Evolutionary conservation across 176 grass and related monocot genomes (phyloP), one percentile per base, ranked within the genome.

Genomic region (Zizania latifolia): DNA sequence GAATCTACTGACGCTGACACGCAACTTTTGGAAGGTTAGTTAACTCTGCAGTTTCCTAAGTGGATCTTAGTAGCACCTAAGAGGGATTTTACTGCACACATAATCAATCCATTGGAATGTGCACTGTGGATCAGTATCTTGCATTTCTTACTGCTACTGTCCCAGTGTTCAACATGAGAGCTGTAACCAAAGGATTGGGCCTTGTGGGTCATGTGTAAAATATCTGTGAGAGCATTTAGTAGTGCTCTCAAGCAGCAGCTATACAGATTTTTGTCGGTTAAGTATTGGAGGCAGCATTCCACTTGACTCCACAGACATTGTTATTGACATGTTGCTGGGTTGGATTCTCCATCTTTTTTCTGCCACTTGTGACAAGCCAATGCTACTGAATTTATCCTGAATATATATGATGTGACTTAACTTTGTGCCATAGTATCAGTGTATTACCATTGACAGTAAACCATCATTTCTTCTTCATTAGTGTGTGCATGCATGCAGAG

Each of bases 1-100:
- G 12, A 10, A 16, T n/a, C 65, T 17, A 72, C 38, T 73, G 40
- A 68, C 8, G 59, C 31, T 77, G 66, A 77, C 66, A 65, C 10
- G 1, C 51, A 60, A 53, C 74, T 87, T 83, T 82, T 67, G 74
- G 66, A n/a, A 43, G 27, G 24, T 82, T 78, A 78, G 50, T 65
- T 78, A 62, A 14, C 30, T 64, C 39, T 10, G 48, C 4, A 65
- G 38, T 66, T 82, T 82, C 73, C 85, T 66, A 66, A 67, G 85
- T 39, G 12, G 74, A 83, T 78, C 62, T 32, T 72, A 39, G 41
- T 31, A 53, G 40, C 59, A 73, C 29, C 75, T 17, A 41, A 53
- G 30, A 6, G 60, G 59, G 38, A 78, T 80, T 53, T 80, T 69
- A 59, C 69, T 75, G 77, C 83, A 16, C 8, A 58, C 36, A 43